A percentile compares a stretch with the other conserved stretches of the same genome.
These are phyloP conservation scores for Aurantiochytrium sp. DNA, from an alignment of 108 stramenopile genomes.

Conservation along the genomic window DNA sequence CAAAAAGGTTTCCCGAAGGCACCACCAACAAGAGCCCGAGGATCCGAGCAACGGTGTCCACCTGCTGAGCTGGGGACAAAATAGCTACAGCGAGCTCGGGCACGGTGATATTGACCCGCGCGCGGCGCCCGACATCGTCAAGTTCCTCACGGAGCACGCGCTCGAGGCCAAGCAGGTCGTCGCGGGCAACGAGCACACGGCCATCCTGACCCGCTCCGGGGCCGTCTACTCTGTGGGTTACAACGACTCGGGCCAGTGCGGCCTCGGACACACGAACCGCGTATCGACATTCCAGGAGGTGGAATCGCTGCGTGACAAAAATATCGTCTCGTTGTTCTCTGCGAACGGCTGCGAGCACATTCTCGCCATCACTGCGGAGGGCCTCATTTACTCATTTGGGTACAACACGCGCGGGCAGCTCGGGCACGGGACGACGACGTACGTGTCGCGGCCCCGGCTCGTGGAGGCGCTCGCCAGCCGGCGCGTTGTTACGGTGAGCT, in stretches of 20 bases:
- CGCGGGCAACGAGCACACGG: conserved; percentile 53
- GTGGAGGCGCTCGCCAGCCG: neutral
- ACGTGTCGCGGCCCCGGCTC: conserved; percentile 37
- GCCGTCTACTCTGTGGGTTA: conserved; percentile 48
- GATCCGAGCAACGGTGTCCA: neutral
- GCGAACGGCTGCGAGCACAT: conserved; percentile 57
- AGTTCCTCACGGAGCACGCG: neutral
- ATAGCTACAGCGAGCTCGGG: neutral
- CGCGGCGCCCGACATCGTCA: neutral
- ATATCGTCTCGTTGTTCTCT: conserved; percentile 4
- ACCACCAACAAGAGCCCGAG: neutral
- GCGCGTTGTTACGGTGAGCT: neutral
- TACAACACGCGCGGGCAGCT: conserved; percentile 44
- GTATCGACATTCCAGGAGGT: neutral
- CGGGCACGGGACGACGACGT: conserved; percentile 44
- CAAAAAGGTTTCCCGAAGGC: too few relatives aligned
- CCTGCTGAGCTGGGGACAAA: conserved; percentile 29
- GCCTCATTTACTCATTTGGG: conserved; percentile 55
- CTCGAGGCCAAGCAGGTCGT: conserved; percentile 35
- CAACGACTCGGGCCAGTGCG: conserved; percentile 48
- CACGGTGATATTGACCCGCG: neutral
- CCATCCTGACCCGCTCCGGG: conserved; percentile 42
- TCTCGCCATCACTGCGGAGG: conserved; percentile 41
- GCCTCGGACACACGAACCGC: conserved; percentile 30
- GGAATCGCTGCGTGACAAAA: neutral